phyloP scores from a whole-genome alignment of 169 alveolate genomes.

The Cryptosporidium tyzzeri region DNA sequence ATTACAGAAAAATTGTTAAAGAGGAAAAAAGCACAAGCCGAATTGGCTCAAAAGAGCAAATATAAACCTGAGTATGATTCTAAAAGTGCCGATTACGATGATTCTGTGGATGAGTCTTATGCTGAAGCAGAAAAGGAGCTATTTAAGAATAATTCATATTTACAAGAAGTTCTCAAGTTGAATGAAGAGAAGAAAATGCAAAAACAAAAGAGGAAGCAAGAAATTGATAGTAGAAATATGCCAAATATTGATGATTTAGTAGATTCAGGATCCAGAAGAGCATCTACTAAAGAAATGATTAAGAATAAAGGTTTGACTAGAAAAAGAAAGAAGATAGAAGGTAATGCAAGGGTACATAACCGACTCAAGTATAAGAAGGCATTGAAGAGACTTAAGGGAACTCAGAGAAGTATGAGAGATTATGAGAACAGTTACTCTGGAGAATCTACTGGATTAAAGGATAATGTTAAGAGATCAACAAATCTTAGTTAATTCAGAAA shows the following conservation, averaged over 20 bases:
- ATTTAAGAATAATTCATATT: constrained; percentile 52
- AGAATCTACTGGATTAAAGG: constrained; percentile 86
- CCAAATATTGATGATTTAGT: constrained; percentile 66
- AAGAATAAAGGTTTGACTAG: constrained; percentile 91
- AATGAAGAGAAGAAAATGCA: constrained; percentile 78
- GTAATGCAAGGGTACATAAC: constrained; percentile 93
- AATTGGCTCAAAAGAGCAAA: constrained; percentile 29
- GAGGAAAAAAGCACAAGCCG: constrained; percentile 36
- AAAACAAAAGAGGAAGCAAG: constrained; percentile 78
- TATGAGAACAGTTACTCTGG: constrained; percentile 84
- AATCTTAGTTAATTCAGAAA: constrained; percentile 1
- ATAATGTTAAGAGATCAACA: constrained; percentile 84
- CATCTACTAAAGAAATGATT: constrained; percentile 84
- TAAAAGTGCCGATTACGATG: constrained; percentile 15
- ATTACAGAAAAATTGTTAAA: constrained; percentile 56
- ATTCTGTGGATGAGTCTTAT: constrained; percentile 36
- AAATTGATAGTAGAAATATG: constrained; percentile 76
- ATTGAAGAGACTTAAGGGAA: constrained; percentile 82
- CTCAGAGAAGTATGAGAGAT: constrained; percentile 80
- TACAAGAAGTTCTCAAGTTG: constrained; percentile 74
- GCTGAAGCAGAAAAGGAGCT: constrained; percentile 32
- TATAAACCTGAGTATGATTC: constrained; percentile 58
- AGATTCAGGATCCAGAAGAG: constrained; percentile 72
- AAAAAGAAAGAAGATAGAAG: constrained; percentile 92
- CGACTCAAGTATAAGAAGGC: constrained; percentile 90